phyloP scores from a whole-genome alignment of 2,329 filamentous ascomycete species.

The Ophiosphaerella korrae region DNA sequence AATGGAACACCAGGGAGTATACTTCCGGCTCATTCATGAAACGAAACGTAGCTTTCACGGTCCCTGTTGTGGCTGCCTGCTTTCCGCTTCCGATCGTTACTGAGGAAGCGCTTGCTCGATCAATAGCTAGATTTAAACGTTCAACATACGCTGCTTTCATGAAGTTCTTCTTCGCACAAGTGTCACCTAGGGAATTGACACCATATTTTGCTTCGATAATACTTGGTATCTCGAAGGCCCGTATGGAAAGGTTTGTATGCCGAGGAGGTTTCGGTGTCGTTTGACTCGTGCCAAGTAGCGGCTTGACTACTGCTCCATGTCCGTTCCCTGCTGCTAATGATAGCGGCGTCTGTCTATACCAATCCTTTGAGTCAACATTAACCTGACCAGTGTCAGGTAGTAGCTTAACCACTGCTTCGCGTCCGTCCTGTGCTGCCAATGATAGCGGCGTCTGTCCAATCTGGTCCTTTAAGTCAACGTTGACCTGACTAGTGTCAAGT shows the following conservation, averaged over 20 bases:
- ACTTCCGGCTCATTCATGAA: constrained; percentile 4
- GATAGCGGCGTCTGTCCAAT: too few relatives aligned
- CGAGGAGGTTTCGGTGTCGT: neutral
- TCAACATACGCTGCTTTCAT: constrained; percentile 12
- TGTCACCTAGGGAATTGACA: constrained; percentile 10
- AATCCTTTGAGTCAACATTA: too few relatives aligned
- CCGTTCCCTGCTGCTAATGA: too few relatives aligned
- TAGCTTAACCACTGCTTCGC: too few relatives aligned
- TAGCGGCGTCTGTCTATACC: too few relatives aligned
- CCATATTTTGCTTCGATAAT: neutral
- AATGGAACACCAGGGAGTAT: constrained; percentile 7
- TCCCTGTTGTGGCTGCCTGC: constrained; percentile 6
- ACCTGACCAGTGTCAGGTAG: too few relatives aligned
- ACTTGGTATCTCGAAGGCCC: constrained; percentile 6
- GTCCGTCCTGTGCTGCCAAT: too few relatives aligned
- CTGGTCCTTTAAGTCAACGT: too few relatives aligned
- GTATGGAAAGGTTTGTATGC: neutral
- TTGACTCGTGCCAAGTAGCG: neutral
- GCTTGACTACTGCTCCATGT: too few relatives aligned
- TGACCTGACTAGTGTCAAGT: too few relatives aligned
- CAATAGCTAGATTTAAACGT: constrained; percentile 3
- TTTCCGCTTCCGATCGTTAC: constrained; percentile 10
- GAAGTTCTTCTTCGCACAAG: constrained; percentile 13
- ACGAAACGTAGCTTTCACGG: neutral
- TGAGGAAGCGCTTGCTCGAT: neutral